Base-by-base conservation (phyloP, 1,284 basidiomycete genomes). In the Tilletiaria anomala region DNA sequence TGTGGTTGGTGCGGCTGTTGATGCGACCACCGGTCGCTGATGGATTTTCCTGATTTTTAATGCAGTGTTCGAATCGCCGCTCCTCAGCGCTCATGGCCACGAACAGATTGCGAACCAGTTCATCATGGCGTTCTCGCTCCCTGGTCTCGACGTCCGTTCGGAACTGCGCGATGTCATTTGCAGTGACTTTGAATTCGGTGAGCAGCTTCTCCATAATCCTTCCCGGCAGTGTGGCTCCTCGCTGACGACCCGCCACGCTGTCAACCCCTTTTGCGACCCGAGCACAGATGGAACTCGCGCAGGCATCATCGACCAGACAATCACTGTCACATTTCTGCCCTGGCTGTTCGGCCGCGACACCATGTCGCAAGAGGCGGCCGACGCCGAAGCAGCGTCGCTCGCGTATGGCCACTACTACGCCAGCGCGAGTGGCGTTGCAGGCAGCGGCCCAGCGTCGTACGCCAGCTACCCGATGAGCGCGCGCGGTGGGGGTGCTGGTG, bases 231-330 rank as follows among this genome's bases (percentile, higher is more conserved):
- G 12, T 18, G 29, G 34, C 5, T 20, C 31, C 38, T 40, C 26
- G 15, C 35, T 35, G 10, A 12, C n/a, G n/a, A 10, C 10, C 10
- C 10, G 16, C 34, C 10, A 10, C 34, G 34, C 11, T 11, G 16
- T 15, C 11, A 15, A 22, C 20, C 11, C 11, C 34, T 35, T 14
- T 17, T n/a, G n/a, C n/a, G n/a, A n/a, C n/a, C 37, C 12, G 6
- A 6, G 17, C 17, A 16, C 35, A 36, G 58, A 67, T 33, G 62
- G 64, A 15, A 65, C 62, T 3, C 50, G 64, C 5, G 61, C 64
- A 11, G 64, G 64, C n/a, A 65, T 67, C 49, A 65, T 67, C 36
- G 62, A 67, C 45, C 64, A 67, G 26, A 65, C 64, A 18, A 44
- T 67, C 42, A 60, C 53, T 22, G 57, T 67, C 43, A 57, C 56